phyloP scores from a whole-genome alignment of 2,329 filamentous ascomycete species.

The Alternaria infectoria region DNA sequence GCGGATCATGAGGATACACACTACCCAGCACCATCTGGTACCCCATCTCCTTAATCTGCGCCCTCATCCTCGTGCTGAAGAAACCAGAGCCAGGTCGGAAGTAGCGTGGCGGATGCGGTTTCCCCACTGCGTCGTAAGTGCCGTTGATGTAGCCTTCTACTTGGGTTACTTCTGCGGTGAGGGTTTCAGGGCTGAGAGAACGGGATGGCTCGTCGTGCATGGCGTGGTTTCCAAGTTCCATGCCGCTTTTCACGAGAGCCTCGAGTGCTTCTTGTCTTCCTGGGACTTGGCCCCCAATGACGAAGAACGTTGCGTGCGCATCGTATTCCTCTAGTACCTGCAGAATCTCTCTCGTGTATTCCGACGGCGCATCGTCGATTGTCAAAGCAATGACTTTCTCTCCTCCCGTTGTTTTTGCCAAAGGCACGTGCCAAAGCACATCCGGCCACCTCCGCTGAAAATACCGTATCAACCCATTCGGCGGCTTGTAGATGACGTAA shows the following conservation, averaged over 20 bases:
- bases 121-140: constrained; percentile 58
- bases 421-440: constrained; percentile 74
- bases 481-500: constrained; percentile 83
- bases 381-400: constrained; percentile 79
- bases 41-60: constrained; percentile 63
- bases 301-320: constrained; percentile 83
- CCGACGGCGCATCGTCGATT: constrained; percentile 83
- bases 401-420: constrained; percentile 32
- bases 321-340: constrained; percentile 67
- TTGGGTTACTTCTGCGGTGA: constrained; percentile 67
- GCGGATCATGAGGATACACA: constrained; percentile 91
- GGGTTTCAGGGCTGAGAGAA: constrained; percentile 63
- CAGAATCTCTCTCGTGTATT: constrained; percentile 73
- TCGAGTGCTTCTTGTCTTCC: constrained; percentile 58
- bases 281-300: constrained; percentile 79
- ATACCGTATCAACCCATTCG: constrained; percentile 71
- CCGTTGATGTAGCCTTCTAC: constrained; percentile 67
- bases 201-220: constrained; percentile 84
- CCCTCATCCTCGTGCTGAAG: constrained; percentile 75
- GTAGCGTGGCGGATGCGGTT: constrained; percentile 63
- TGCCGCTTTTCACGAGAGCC: constrained; percentile 60
- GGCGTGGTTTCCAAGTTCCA: constrained; percentile 80
- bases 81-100: constrained; percentile 87
- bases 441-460: constrained; percentile 76
- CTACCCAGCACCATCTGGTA: constrained; percentile 80